A percentile compares a stretch with the other conserved stretches of the same genome.
phyloP scores from a whole-genome alignment of 2,329 filamentous ascomycete species.

The Cercospora canescens region DNA sequence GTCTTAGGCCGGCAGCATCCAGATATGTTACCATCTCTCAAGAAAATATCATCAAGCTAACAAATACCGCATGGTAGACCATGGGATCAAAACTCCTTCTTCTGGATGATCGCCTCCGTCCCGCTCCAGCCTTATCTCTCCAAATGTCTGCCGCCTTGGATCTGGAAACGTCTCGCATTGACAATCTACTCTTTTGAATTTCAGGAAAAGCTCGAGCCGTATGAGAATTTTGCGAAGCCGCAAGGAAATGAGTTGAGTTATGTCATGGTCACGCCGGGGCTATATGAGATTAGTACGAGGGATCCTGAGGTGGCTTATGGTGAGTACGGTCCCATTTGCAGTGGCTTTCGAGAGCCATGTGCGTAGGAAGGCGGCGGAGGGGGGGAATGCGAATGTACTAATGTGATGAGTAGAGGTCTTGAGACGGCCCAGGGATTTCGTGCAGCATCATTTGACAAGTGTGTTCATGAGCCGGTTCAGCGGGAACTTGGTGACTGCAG shows the following conservation, averaged over 20 bases:
- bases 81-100: slow-evolving; percentile 29
- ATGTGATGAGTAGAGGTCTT: slow-evolving; percentile 18
- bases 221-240: slow-evolving; percentile 19
- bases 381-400: no score
- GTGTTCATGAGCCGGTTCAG: slow-evolving; percentile 31
- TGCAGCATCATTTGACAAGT: slow-evolving; percentile 21
- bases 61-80: slow-evolving; percentile 9
- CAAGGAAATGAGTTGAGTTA: slow-evolving; percentile 22
- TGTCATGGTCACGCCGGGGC: slow-evolving; percentile 26
- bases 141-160: slow-evolving; percentile 19
- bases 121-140: slow-evolving; percentile 23
- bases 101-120: slow-evolving; percentile 30
- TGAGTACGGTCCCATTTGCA: no score
- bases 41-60: background rate
- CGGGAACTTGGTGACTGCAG: slow-evolving; percentile 28
- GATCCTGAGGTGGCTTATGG: slow-evolving; percentile 26
- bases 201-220: slow-evolving; percentile 23
- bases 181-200: slow-evolving; percentile 33
- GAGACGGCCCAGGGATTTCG: slow-evolving; percentile 26
- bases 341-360: no score
- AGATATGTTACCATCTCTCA: no score
- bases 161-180: slow-evolving; percentile 25
- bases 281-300: slow-evolving; percentile 28
- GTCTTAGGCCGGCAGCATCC: no score
- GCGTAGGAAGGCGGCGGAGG: no score